These are phyloP conservation scores for Cynara cardunculus DNA, from an alignment of 129 eudicot genomes.

Conservation along the genomic window DNA sequence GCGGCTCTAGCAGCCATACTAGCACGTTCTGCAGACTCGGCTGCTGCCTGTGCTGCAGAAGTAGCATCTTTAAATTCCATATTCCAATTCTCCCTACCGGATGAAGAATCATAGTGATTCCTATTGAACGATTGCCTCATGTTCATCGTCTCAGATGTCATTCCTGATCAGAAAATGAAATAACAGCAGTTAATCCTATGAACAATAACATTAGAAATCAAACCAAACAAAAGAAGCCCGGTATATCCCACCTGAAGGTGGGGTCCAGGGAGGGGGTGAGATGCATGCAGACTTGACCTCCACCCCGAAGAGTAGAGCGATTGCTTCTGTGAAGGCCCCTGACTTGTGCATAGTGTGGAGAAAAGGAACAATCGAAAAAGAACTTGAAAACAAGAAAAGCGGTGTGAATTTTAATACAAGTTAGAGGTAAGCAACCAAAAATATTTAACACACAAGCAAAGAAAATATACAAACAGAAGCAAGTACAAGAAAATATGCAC, in stretches of 20 bases:
- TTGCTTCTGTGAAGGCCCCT: neutral
- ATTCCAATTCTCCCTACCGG: conserved; percentile 42
- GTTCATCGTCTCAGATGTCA: conserved; percentile 30
- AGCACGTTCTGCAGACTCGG: conserved; percentile 91
- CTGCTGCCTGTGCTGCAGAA: conserved; percentile 99
- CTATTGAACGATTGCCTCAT: conserved; percentile 29
- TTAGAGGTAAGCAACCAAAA: neutral
- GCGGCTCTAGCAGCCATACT: conserved; percentile 96
- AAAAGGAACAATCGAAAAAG: neutral
- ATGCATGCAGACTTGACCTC: neutral
- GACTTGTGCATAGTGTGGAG: neutral
- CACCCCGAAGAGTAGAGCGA: neutral
- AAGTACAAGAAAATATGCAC: neutral
- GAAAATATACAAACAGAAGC: neutral
- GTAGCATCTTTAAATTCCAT: conserved; percentile 89
- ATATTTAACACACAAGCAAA: neutral
- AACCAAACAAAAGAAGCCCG: neutral
- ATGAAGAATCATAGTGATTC: conserved; percentile 17
- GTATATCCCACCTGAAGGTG: neutral
- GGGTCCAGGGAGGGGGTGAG: neutral
- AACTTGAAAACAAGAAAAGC: neutral
- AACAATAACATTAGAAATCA: neutral
- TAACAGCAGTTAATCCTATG: neutral
- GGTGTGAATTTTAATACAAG: neutral
- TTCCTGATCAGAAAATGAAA: conserved; percentile 31